These are phyloP conservation scores for Rutstroemia sydowiana DNA, from an alignment of 2,329 filamentous ascomycete genomes.

Conservation along the genomic window DNA sequence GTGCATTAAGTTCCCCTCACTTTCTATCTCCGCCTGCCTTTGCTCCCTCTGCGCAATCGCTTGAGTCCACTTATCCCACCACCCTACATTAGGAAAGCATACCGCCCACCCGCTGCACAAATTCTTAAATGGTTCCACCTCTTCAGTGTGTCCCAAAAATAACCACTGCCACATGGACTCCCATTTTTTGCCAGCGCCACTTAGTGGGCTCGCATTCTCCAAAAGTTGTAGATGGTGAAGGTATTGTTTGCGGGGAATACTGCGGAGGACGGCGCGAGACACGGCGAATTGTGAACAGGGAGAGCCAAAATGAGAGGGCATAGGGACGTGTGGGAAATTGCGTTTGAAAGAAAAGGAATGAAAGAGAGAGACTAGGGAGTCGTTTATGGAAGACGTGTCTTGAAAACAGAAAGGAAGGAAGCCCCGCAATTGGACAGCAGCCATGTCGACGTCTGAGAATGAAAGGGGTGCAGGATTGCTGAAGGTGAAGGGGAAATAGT, in stretches of 20 bases:
- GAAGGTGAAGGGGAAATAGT: neutral
- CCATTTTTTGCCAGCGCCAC: neutral
- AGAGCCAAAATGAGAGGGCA: neutral
- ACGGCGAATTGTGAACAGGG: neutral
- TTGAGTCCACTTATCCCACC: neutral
- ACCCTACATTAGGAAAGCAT: neutral
- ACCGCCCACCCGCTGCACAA: neutral
- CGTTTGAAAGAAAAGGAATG: neutral
- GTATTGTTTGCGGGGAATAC: neutral
- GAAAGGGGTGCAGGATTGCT: neutral
- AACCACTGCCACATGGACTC: neutral
- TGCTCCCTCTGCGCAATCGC: neutral
- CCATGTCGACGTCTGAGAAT: neutral
- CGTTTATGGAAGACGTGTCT: neutral
- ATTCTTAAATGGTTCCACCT: neutral
- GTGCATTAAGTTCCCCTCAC: neutral
- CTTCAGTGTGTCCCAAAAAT: neutral
- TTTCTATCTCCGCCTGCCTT: neutral
- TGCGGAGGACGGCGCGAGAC: neutral
- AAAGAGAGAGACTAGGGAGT: neutral
- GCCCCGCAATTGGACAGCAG: neutral
- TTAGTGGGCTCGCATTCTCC: neutral
- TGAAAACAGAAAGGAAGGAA: conserved; percentile 2
- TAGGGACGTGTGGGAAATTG: neutral
- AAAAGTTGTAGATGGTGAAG: neutral